Evolutionary conservation across 2,329 filamentous ascomycete species (phyloP).

Genomic region (Ramichloridium luteum): DNA sequence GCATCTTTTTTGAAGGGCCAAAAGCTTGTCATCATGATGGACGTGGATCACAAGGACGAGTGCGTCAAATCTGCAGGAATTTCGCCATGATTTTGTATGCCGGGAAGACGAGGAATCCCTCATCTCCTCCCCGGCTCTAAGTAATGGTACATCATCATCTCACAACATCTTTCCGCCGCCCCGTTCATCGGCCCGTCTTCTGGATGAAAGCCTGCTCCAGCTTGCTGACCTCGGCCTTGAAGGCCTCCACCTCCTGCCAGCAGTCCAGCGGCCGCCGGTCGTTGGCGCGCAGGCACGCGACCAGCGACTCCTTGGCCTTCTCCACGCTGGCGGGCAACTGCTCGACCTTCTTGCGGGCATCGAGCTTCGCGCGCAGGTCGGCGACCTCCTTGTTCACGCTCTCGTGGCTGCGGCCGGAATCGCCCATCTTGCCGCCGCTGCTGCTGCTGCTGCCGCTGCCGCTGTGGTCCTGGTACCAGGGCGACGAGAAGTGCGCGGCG

Average conservation of each 20-base stretch:
- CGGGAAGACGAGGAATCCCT: too few species aligned
- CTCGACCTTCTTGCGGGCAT: slow-evolving; percentile 44
- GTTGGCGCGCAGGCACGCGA: slow-evolving; percentile 69
- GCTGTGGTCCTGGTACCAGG: slow-evolving; percentile 28
- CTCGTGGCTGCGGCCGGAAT: slow-evolving; percentile 35
- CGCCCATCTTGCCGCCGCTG: slow-evolving; percentile 27
- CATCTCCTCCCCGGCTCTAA: too few species aligned
- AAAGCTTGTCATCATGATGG: too few species aligned
- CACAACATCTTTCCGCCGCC: too few species aligned
- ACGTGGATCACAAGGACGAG: too few species aligned
- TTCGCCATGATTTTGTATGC: too few species aligned
- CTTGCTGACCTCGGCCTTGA: slow-evolving; percentile 78
- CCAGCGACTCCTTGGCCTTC: slow-evolving; percentile 61
- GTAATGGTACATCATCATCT: too few species aligned
- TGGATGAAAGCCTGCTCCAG: slow-evolving; percentile 83
- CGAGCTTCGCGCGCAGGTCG: slow-evolving; percentile 39
- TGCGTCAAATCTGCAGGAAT: too few species aligned
- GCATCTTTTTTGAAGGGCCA: too few species aligned
- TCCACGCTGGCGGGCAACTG: slow-evolving; percentile 60
- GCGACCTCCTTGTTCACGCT: slow-evolving; percentile 47
- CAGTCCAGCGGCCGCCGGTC: slow-evolving; percentile 85
- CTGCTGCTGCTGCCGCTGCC: slow-evolving; percentile 23
- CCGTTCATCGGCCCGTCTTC: slow-evolving; percentile 48
- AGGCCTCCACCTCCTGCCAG: slow-evolving; percentile 83
- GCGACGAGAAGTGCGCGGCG: slow-evolving; percentile 21